Evolutionary conservation across 176 grass and related monocot species (phyloP), one percentile per base, ranked within the genome.

Genomic region (Avena insularis): DNA sequence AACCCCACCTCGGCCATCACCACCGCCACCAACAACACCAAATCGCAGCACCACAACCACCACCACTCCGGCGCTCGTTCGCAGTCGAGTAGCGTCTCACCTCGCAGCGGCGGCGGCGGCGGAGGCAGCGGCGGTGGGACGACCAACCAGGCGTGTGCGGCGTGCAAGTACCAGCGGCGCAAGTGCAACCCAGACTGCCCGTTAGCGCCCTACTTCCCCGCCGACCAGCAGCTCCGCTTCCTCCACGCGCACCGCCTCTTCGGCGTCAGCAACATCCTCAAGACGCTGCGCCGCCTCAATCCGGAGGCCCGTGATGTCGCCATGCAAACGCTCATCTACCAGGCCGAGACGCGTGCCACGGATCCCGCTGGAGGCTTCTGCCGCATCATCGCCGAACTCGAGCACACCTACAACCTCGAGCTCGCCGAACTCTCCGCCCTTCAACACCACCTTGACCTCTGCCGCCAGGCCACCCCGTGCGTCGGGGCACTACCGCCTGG

Each of bases 361-460:
- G 90, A 91, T 47, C 90, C 90, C 45, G 83, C 82, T 23, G 70
- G 78, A 6, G 90, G 90, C 1, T 91, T 86, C 76, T 85, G 66
- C 61, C 82, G 86, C 38, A 0, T 66, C 55, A 72, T 92, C 78
- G 23, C 51, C 17, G 48, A 11, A 9, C 86, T 92, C 35, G 82
- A 88, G 33, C 82, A 74, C 12, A 50, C 45, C n/a, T 25, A n/a
- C 4, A 35, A 82, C 63, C 21, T 86, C 33, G 71, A 76, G 1
- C 13, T 43, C 0, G 63, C 82, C 51, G 90, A 92, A 35, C 82
- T 88, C 54, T 3, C 61, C 38, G 79, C 78, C 29, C 62, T 88
- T 0, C 83, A 64, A 19, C 83, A 71, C 33, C 83, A 92, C 54
- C 78, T 92, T 5, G 70, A 56, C 3, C 4, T 85, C 21, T 85